A percentile compares a stretch with the other conserved stretches of the same genome.
Evolutionary conservation across 2,329 filamentous ascomycete genomes (phyloP).

Genomic region (Xylaria sp.): DNA sequence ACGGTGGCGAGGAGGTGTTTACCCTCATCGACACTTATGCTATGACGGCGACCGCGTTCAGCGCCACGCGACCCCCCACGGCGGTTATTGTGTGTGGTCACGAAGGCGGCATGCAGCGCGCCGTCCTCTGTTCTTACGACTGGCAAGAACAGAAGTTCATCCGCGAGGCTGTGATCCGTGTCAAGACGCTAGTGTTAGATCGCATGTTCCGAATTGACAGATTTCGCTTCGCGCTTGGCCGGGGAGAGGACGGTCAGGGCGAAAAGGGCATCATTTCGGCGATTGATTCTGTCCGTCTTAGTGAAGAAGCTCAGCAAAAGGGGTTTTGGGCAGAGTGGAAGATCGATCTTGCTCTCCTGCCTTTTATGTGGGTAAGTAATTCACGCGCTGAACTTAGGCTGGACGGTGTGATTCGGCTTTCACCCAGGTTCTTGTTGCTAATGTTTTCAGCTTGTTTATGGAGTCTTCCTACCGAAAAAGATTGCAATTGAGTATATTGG

Average conservation of each 20-base stretch:
- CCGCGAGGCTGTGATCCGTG: constrained; percentile 31
- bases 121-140: constrained; percentile 41
- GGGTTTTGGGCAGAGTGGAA: not conserved
- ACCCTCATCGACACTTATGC: constrained; percentile 56
- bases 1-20: constrained; percentile 39
- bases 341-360: not conserved
- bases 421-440: not conserved
- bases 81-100: constrained; percentile 34
- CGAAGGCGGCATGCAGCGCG: constrained; percentile 38
- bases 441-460: not conserved
- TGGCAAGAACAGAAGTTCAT: constrained; percentile 28
- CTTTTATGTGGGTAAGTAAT: not conserved
- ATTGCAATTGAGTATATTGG: not conserved
- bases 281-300: not conserved
- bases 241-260: not conserved
- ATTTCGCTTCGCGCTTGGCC: constrained; percentile 34
- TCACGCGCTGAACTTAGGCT: not conserved
- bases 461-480: not conserved
- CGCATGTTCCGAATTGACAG: constrained; percentile 34
- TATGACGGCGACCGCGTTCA: constrained; percentile 52
- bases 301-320: not conserved
- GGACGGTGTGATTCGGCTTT: not conserved
- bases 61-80: constrained; percentile 30
- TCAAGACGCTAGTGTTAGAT: constrained; percentile 33
- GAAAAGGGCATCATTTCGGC: not conserved